Conservation (phyloP, 164 flowering plant genomes). For the Macadamia integrifolia region DNA sequence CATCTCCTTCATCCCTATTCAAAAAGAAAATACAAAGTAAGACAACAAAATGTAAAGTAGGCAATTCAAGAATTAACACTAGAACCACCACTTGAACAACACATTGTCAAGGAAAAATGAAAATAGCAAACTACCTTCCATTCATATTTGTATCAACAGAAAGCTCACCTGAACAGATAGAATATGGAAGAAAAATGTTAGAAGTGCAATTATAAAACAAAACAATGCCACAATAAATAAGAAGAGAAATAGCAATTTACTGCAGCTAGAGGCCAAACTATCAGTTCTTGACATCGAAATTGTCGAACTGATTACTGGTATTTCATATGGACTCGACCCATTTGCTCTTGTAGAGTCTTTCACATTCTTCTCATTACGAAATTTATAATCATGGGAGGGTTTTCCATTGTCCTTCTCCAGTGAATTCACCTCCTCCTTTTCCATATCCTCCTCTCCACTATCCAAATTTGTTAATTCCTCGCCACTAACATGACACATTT, state of each 20-base stretch:
- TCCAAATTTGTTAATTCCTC: constrained; percentile 14
- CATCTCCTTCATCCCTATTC: constrained; percentile 34
- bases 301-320: constrained; percentile 43
- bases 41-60: neutral
- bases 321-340: constrained; percentile 20
- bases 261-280: constrained; percentile 49
- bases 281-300: constrained; percentile 47
- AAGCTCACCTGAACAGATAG: constrained; percentile 51
- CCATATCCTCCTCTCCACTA: constrained; percentile 7
- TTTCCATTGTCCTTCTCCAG: constrained; percentile 18
- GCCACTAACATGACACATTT: constrained; percentile 38
- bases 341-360: constrained; percentile 20
- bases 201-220: neutral
- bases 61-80: neutral
- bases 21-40: constrained; percentile 5
- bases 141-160: constrained; percentile 41
- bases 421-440: constrained; percentile 11
- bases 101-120: neutral
- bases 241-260: constrained; percentile 30
- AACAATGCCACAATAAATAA: neutral
- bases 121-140: constrained; percentile 35
- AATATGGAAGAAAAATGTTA: neutral
- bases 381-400: constrained; percentile 21
- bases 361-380: constrained; percentile 31
- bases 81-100: constrained; percentile 5